These are phyloP conservation scores for Boletus patriciae DNA, from an alignment of 768 basidiomycete species.

Conservation along the genomic window DNA sequence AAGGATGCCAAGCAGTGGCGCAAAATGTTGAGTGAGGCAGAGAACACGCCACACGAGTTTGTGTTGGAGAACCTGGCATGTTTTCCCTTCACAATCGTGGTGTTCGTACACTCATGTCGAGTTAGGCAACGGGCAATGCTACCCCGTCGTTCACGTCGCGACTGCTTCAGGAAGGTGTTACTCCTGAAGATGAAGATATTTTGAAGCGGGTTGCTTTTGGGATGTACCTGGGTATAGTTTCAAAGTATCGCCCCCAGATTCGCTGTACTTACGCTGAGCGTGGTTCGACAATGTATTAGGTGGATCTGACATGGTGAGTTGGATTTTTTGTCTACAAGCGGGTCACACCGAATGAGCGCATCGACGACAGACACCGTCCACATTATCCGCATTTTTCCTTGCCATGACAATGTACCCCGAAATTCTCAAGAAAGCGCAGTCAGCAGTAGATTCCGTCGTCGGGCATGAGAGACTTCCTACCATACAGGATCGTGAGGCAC, in stretches of 20 bases:
- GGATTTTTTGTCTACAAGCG: conserved; percentile 21
- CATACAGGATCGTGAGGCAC: no score
- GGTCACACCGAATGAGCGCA: neutral
- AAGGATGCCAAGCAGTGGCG: neutral
- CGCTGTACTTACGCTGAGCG: neutral
- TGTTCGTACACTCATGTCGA: neutral
- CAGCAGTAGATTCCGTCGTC: no score
- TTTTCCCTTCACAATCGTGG: neutral
- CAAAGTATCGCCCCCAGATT: no score
- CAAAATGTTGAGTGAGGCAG: neutral
- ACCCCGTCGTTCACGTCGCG: no score
- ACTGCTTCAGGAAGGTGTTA: no score
- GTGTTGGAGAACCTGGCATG: conserved; percentile 11
- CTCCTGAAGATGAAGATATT: no score
- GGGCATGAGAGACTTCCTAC: no score
- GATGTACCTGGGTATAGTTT: no score
- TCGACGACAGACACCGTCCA: conserved; percentile 16
- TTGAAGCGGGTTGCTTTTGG: no score
- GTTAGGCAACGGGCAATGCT: neutral
- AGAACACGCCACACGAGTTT: neutral
- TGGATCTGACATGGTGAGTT: conserved; percentile 12
- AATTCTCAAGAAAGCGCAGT: neutral
- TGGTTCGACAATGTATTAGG: conserved; percentile 21
- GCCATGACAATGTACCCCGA: conserved; percentile 13
- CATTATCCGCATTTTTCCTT: conserved; percentile 16